Percentiles rank a stretch among this genome's conserved stretches.
These are phyloP conservation scores for Phialophora verrucosa DNA, from an alignment of 2,329 filamentous ascomycete species.

Conservation along the genomic window DNA sequence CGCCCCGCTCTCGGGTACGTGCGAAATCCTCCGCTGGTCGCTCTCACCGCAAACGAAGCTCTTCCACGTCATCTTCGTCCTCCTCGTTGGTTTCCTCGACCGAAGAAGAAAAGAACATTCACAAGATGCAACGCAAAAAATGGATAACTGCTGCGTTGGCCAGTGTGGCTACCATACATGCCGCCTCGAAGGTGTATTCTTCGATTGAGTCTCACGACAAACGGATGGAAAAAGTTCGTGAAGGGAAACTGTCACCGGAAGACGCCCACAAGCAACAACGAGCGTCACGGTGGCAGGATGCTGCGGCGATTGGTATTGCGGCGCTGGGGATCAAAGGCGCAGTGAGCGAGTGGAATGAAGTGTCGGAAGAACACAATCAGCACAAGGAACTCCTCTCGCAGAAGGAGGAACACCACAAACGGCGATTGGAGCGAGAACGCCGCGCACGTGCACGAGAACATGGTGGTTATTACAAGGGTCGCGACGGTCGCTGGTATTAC, in stretches of 20 bases:
- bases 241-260: slow-evolving; percentile 67
- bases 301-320: slow-evolving; percentile 68
- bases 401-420: slow-evolving; percentile 46
- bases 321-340: slow-evolving; percentile 72
- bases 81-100: slow-evolving; percentile 61
- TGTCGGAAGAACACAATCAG: slow-evolving; percentile 65
- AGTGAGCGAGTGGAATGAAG: slow-evolving; percentile 70
- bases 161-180: slow-evolving; percentile 71
- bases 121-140: slow-evolving; percentile 71
- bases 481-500: slow-evolving; percentile 40
- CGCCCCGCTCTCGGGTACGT: slow-evolving; percentile 36
- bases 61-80: slow-evolving; percentile 55
- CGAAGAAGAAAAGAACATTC: slow-evolving; percentile 67
- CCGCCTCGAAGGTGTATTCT: slow-evolving; percentile 68
- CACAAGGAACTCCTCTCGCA: slow-evolving; percentile 61
- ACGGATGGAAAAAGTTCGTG: slow-evolving; percentile 62
- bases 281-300: slow-evolving; percentile 68
- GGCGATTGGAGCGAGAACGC: slow-evolving; percentile 35
- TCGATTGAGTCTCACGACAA: slow-evolving; percentile 69
- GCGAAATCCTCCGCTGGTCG: slow-evolving; percentile 36
- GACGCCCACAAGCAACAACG: slow-evolving; percentile 67
- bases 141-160: slow-evolving; percentile 69
- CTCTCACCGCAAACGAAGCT: slow-evolving; percentile 30
- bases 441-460: slow-evolving; percentile 33
- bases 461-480: slow-evolving; percentile 39